A percentile compares a stretch with the other conserved stretches of the same genome.
These are phyloP conservation scores for Cladosporium sp. DNA, from an alignment of 2,329 filamentous ascomycete genomes.

Conservation along the genomic window DNA sequence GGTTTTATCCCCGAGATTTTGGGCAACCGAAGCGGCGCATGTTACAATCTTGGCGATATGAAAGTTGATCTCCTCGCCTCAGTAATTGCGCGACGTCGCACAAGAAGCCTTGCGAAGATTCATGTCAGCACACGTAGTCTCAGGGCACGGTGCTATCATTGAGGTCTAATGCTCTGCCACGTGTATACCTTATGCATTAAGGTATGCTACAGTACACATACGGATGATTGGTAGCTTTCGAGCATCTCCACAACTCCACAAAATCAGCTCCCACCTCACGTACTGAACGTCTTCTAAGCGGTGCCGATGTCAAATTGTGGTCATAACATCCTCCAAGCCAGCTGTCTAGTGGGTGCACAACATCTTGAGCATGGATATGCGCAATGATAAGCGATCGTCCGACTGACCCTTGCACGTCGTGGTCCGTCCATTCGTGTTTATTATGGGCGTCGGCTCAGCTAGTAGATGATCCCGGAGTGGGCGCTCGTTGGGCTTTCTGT, in stretches of 20 bases:
- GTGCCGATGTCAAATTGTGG: neutral
- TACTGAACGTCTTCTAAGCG: neutral
- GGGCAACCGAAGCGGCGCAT: neutral
- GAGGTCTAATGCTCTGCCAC: neutral
- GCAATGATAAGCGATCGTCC: neutral
- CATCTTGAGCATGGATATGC: neutral
- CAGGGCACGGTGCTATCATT: neutral
- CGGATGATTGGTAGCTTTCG: neutral
- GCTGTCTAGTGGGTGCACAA: neutral
- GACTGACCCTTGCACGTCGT: neutral
- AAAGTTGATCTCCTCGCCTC: neutral
- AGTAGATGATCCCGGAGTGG: neutral
- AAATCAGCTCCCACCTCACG: neutral
- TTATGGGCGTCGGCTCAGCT: neutral
- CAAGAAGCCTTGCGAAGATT: neutral
- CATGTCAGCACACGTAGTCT: neutral
- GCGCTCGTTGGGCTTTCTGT: neutral
- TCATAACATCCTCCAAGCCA: neutral
- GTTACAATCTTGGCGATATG: neutral
- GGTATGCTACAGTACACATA: neutral
- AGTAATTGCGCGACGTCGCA: neutral
- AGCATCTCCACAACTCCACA: neutral
- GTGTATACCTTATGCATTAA: neutral
- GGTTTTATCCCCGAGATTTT: neutral
- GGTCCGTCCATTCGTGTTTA: neutral